phyloP scores from a whole-genome alignment of 768 basidiomycete genomes.

The Hemileccinum impolitum region DNA sequence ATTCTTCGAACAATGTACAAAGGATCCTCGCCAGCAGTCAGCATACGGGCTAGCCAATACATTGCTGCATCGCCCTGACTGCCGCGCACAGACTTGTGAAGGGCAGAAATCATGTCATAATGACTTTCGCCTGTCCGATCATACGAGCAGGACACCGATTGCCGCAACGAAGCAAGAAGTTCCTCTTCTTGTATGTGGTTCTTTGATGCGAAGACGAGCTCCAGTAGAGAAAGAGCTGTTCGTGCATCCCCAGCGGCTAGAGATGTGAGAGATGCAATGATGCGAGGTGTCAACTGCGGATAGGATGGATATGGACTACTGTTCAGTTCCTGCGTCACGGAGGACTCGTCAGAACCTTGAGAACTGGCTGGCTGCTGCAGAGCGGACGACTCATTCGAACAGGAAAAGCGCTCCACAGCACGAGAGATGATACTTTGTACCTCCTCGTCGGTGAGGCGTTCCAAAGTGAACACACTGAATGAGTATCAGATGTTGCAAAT shows the following conservation, averaged over 20 bases:
- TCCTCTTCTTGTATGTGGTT: slow-evolving; percentile 39
- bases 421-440: slow-evolving; percentile 55
- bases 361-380: slow-evolving; percentile 13
- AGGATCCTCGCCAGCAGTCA: slow-evolving; percentile 78
- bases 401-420: slow-evolving; percentile 41
- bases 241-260: slow-evolving; percentile 70
- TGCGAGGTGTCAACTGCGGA: slow-evolving; percentile 43
- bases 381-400: slow-evolving; percentile 5
- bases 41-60: slow-evolving; percentile 88
- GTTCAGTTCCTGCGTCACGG: slow-evolving; percentile 12
- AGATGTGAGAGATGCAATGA: slow-evolving; percentile 49
- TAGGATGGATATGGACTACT: slow-evolving; percentile 19
- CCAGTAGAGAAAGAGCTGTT: slow-evolving; percentile 73
- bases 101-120: slow-evolving; percentile 81
- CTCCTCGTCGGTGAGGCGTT: slow-evolving; percentile 62
- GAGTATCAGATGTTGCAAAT: slow-evolving; percentile 15
- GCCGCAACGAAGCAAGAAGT: slow-evolving; percentile 55
- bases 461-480: slow-evolving; percentile 68
- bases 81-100: slow-evolving; percentile 83
- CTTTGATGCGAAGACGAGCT: slow-evolving; percentile 55
- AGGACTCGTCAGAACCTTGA: slow-evolving; percentile 17
- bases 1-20: slow-evolving; percentile 70
- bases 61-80: slow-evolving; percentile 73
- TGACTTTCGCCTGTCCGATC: slow-evolving; percentile 73
- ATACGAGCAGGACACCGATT: slow-evolving; percentile 63